A percentile compares a stretch with the other conserved stretches of the same genome.
These are phyloP conservation scores for Mortierella alpina DNA, from an alignment of 192 early-diverging fungal species.

Conservation along the genomic window DNA sequence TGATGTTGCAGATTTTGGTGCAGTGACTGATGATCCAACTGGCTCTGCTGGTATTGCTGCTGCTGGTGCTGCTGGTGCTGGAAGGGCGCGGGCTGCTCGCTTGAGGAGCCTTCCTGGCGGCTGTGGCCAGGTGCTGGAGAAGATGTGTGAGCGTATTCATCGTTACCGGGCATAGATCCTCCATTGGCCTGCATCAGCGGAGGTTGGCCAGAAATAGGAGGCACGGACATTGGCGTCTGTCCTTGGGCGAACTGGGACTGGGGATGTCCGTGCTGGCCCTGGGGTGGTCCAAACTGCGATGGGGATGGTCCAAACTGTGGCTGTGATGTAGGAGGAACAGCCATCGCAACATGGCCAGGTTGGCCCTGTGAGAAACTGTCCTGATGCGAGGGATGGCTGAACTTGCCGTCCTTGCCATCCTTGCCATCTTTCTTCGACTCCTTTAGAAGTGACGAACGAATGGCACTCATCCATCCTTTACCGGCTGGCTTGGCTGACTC, in stretches of 20 bases:
- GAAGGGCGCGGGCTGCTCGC: background rate
- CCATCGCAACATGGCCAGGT: background rate
- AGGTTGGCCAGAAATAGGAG: background rate
- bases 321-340: background rate
- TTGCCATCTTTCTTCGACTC: constrained; percentile 33
- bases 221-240: constrained; percentile 2
- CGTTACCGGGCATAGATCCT: too few relatives aligned
- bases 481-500: constrained; percentile 28
- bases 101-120: constrained; percentile 11
- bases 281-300: constrained; percentile 8
- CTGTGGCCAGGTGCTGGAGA: background rate
- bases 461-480: constrained; percentile 31
- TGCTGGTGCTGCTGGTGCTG: constrained; percentile 5
- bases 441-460: constrained; percentile 26
- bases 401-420: constrained; percentile 14
- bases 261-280: constrained; percentile 1
- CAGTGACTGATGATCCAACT: too few relatives aligned
- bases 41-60: background rate
- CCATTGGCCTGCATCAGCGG: too few relatives aligned
- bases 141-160: background rate
- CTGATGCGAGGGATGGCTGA: background rate
- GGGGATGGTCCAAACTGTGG: constrained; percentile 12
- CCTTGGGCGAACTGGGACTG: constrained; percentile 11
- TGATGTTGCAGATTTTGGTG: too few relatives aligned
- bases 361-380: background rate